These are phyloP conservation scores for Oidium heveae DNA, from an alignment of 2,329 filamentous ascomycete genomes.

Conservation along the genomic window DNA sequence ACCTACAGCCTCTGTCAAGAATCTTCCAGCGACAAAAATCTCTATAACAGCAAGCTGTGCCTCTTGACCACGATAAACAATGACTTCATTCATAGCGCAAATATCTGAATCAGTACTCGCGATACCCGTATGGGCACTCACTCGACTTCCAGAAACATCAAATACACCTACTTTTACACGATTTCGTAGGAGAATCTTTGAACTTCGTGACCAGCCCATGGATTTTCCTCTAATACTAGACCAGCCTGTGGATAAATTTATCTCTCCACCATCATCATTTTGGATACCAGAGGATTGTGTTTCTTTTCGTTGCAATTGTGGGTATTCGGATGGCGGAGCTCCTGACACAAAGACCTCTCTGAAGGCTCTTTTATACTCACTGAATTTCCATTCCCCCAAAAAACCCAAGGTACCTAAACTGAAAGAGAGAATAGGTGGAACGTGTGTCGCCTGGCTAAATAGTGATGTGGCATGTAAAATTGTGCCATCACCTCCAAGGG, in stretches of 20 bases:
- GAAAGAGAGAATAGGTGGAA: slow-evolving; percentile 81
- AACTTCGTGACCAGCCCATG: slow-evolving; percentile 47
- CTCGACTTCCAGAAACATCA: slow-evolving; percentile 35
- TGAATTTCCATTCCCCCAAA: slow-evolving; percentile 87
- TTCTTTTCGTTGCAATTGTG: slow-evolving; percentile 3
- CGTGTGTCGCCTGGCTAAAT: slow-evolving; percentile 55
- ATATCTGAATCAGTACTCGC: slow-evolving; percentile 16
- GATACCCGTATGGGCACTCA: slow-evolving; percentile 18
- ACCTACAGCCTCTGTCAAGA: slow-evolving; percentile 78
- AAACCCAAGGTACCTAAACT: slow-evolving; percentile 95
- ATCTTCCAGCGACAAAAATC: slow-evolving; percentile 69
- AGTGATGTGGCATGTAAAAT: slow-evolving; percentile 67
- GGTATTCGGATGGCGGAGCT: slow-evolving; percentile 17
- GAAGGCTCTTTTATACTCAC: slow-evolving; percentile 77
- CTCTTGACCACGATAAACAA: slow-evolving; percentile 72
- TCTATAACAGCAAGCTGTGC: slow-evolving; percentile 83
- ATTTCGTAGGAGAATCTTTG: slow-evolving; percentile 66
- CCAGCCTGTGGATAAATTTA: slow-evolving; percentile 30
- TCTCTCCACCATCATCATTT: slow-evolving; percentile 12
- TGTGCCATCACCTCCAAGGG: slow-evolving; percentile 80
- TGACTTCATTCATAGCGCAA: slow-evolving; percentile 79
- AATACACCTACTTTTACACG: slow-evolving; percentile 70
- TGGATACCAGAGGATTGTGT: slow-evolving; percentile 13
- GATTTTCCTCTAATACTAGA: slow-evolving; percentile 53
- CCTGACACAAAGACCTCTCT: slow-evolving; percentile 77